Conservation (phyloP, 805 yeast genomes). For the Pichia nakasei region DNA sequence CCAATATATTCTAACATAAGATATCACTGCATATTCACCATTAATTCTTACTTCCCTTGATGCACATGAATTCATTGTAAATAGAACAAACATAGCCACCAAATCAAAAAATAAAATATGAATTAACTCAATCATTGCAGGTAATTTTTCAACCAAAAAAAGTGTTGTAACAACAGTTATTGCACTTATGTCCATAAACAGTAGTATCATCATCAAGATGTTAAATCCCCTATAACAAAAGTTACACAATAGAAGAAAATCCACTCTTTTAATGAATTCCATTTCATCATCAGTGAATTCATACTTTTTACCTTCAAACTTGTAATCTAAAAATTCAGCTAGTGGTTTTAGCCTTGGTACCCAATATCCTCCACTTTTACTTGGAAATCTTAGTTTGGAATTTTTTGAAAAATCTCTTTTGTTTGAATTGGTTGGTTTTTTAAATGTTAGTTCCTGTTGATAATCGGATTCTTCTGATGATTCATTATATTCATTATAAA, state of each 20-base stretch:
- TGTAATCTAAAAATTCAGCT: conserved; percentile 1
- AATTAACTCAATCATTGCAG: conserved; percentile 4
- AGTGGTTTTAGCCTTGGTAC: conserved; percentile 1
- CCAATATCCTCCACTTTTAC: neutral
- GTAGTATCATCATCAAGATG: neutral
- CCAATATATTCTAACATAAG: conserved; percentile 10
- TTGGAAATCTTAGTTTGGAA: neutral
- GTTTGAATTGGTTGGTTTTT: neutral
- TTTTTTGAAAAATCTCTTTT: neutral
- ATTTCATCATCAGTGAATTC: conserved; percentile 4
- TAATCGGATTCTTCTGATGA: neutral
- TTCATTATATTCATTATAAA: neutral
- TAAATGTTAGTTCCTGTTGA: neutral
- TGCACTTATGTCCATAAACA: neutral
- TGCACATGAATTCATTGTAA: conserved; percentile 7
- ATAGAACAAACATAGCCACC: conserved; percentile 4
- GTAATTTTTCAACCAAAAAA: neutral
- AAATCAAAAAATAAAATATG: conserved; percentile 9
- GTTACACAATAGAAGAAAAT: conserved; percentile 1
- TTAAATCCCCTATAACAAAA: conserved; percentile 4
- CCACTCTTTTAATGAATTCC: conserved; percentile 4
- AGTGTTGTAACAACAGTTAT: neutral
- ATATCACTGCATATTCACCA: conserved; percentile 6
- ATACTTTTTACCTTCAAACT: neutral
- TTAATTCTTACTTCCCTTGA: conserved; percentile 12